These are phyloP conservation scores for Paramecium octaurelia DNA, from an alignment of 73 alveolate species.

Conservation along the genomic window DNA sequence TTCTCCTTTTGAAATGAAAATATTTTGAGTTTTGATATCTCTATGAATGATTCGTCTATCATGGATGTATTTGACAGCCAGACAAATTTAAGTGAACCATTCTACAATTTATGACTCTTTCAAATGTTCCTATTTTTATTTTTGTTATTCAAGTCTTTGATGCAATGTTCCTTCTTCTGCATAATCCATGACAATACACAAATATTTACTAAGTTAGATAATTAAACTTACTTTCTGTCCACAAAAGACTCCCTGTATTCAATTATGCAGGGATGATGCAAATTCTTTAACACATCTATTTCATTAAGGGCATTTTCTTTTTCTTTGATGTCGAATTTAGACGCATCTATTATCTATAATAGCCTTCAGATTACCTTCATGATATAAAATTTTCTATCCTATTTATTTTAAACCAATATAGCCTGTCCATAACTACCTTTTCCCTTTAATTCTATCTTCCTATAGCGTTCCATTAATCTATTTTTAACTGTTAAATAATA, in stretches of 20 bases:
- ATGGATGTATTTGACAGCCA: constrained; percentile 82
- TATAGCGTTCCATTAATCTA: constrained; percentile 53
- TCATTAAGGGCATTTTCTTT: constrained; percentile 62
- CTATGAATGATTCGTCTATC: constrained; percentile 81
- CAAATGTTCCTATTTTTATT: constrained; percentile 63
- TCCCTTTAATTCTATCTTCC: constrained; percentile 55
- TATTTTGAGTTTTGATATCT: constrained; percentile 84
- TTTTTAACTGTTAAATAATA: background rate
- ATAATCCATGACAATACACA: constrained; percentile 87
- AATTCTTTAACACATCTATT: constrained; percentile 57
- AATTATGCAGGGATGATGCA: constrained; percentile 65
- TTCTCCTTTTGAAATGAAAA: constrained; percentile 72
- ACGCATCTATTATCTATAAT: constrained; percentile 47
- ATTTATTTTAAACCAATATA: constrained; percentile 46
- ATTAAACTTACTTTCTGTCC: constrained; percentile 45
- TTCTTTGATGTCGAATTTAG: constrained; percentile 36
- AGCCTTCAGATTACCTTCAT: constrained; percentile 49
- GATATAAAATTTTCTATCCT: constrained; percentile 54
- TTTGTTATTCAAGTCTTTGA: constrained; percentile 66
- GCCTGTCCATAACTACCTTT: constrained; percentile 64
- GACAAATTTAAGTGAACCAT: constrained; percentile 74
- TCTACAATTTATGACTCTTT: constrained; percentile 64
- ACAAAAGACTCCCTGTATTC: constrained; percentile 64
- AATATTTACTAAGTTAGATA: constrained; percentile 46
- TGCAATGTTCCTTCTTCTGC: constrained; percentile 87